Evolutionary conservation across 2,329 filamentous ascomycete genomes (phyloP), one percentile per base, ranked within the genome.

Genomic region (Emergomyces orientalis): DNA sequence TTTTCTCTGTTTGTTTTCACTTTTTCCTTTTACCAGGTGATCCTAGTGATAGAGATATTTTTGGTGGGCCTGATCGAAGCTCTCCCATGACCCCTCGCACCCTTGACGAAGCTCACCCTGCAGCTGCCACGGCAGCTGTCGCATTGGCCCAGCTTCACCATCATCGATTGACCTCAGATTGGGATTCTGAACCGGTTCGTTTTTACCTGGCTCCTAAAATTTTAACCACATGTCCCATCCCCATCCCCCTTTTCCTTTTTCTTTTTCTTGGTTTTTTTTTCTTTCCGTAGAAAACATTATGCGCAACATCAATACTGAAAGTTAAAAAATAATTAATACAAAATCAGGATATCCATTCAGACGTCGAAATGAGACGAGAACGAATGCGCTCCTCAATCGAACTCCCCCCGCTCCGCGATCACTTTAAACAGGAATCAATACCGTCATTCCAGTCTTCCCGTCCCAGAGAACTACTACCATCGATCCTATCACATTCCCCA

Each of bases 131-230:
- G 69, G 92, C 92, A 62, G 92, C 92, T 56, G 90, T 90, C 60
- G 91, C 90, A 55, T 81, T 97, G 65, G 90, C 92, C 55, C 90
- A 95, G 79, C 82, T 97, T 70, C 87, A 90, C 73, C 87, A 86
- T 71, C 86, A 93, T 73, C 90, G 90, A 69, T 81, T 87, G 65
- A 88, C 90, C 64, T 81, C 84, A 49, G 88, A 91, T 64, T 89
- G 87, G 84, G 91, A 94, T 67, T 87, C 86, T 60, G 89, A 91
- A 76, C 82, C 82, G 76, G 89, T 91, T 81, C 76, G 84, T 81
- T 65, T 62, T 63, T n/a, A n/a, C n/a, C n/a, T n/a, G n/a, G n/a
- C n/a, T n/a, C n/a, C n/a, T n/a, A n/a, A n/a, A n/a, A n/a, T n/a
- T n/a, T n/a, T n/a, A n/a, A n/a, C n/a, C n/a, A n/a, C n/a, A n/a